Evolutionary conservation across 2,329 filamentous ascomycete genomes (phyloP).

Genomic region (Fusarium sp.): DNA sequence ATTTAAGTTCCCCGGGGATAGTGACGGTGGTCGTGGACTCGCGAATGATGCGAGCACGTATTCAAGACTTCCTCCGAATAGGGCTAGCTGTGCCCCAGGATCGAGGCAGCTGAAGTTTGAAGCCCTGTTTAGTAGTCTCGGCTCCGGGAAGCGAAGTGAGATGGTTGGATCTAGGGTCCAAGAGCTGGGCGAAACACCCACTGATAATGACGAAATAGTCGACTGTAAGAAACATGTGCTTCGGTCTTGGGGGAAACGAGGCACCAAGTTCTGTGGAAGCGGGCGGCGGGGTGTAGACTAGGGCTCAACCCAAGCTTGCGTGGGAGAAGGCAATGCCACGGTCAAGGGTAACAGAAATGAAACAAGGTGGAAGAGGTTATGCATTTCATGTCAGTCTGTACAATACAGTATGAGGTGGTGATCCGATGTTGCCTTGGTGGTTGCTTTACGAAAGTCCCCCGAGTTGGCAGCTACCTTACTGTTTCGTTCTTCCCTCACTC

Average conservation of each 20-base stretch:
- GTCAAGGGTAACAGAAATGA: not conserved
- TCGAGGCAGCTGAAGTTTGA: not conserved
- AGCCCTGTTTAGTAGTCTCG: constrained; percentile 18
- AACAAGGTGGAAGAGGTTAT: not conserved
- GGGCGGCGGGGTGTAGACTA: not conserved
- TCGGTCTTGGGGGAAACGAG: constrained; percentile 4
- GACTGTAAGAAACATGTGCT: constrained; percentile 2
- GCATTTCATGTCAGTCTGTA: not conserved
- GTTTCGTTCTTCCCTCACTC: not conserved
- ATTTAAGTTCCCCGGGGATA: not conserved
- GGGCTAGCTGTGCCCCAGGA: constrained; percentile 12
- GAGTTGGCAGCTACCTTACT: not conserved
- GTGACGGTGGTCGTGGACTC: not conserved
- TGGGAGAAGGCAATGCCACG: not conserved
- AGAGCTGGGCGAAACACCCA: constrained; percentile 5
- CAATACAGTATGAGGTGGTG: not conserved
- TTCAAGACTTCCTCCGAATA: not conserved
- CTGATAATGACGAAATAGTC: constrained; percentile 19
- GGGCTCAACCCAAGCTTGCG: constrained; percentile 3
- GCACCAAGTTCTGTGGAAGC: not conserved
- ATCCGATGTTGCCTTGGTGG: not conserved
- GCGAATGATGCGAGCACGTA: not conserved
- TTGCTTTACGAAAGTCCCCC: not conserved
- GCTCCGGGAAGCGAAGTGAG: constrained; percentile 3
- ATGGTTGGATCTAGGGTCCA: constrained; percentile 1